Conservation (phyloP, 768 basidiomycete genomes). For the Mycena galericulata region DNA sequence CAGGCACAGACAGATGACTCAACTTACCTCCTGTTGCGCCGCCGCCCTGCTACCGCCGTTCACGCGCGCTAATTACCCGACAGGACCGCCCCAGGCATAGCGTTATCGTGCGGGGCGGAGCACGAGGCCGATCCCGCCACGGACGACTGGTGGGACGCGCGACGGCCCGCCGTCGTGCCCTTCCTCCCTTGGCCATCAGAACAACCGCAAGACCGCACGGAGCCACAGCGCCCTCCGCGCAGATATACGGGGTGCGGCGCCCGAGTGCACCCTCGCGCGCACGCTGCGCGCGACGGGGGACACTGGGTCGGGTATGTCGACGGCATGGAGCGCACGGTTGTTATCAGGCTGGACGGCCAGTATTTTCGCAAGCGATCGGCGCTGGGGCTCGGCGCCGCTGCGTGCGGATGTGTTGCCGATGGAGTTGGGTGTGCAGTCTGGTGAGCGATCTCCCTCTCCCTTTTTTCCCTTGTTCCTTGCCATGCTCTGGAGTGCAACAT, state of each 20-base stretch:
- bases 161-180: background rate
- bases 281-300: constrained; percentile 4
- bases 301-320: constrained; percentile 12
- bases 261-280: background rate
- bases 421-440: constrained; percentile 18
- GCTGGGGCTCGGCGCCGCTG: constrained; percentile 5
- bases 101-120: background rate
- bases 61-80: constrained; percentile 16
- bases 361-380: constrained; percentile 5
- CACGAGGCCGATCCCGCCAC: background rate
- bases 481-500: background rate
- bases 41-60: constrained; percentile 18
- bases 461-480: background rate
- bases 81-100: background rate
- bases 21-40: constrained; percentile 4
- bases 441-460: background rate
- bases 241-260: constrained; percentile 8
- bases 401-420: constrained; percentile 8
- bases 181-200: constrained; percentile 6
- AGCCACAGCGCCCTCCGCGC: background rate
- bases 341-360: background rate
- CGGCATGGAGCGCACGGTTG: constrained; percentile 6
- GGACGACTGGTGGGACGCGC: constrained; percentile 16
- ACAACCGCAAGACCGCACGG: background rate
- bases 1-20: constrained; percentile 10